Percentiles rank a stretch among this genome's conserved stretches.
These are phyloP conservation scores for Aspergillus chevalieri DNA, from an alignment of 2,329 filamentous ascomycete genomes.

Conservation along the genomic window DNA sequence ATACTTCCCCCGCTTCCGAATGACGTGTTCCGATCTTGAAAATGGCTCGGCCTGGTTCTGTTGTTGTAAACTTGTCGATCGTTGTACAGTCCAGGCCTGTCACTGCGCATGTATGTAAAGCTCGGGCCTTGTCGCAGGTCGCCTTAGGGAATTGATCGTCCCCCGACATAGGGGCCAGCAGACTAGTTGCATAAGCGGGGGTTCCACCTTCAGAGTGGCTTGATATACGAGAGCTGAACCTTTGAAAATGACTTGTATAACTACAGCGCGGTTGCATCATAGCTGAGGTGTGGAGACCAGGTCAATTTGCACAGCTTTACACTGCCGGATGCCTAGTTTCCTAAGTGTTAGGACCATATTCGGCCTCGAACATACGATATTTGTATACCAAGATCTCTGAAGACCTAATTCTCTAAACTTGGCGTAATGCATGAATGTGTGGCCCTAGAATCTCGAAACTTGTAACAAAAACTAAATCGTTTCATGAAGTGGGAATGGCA, in stretches of 20 bases:
- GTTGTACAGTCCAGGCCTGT: background rate
- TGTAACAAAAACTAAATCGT: background rate
- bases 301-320: background rate
- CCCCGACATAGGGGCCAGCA: background rate
- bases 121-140: background rate
- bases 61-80: background rate
- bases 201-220: background rate
- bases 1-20: background rate
- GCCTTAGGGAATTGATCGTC: background rate
- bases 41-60: background rate
- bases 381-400: background rate
- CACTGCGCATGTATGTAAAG: background rate
- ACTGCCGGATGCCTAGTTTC: background rate
- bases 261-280: background rate
- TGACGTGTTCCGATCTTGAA: background rate
- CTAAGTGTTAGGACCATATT: background rate
- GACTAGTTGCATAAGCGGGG: background rate
- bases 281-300: background rate
- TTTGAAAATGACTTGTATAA: background rate
- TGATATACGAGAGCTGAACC: constrained; percentile 1
- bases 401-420: background rate
- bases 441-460: background rate
- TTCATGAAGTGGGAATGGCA: background rate
- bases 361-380: background rate
- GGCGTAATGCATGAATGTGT: background rate